A percentile compares a stretch with the other conserved stretches of the same genome.
phyloP scores from a whole-genome alignment of 73 alveolate species.

The Uronychia setigera region DNA sequence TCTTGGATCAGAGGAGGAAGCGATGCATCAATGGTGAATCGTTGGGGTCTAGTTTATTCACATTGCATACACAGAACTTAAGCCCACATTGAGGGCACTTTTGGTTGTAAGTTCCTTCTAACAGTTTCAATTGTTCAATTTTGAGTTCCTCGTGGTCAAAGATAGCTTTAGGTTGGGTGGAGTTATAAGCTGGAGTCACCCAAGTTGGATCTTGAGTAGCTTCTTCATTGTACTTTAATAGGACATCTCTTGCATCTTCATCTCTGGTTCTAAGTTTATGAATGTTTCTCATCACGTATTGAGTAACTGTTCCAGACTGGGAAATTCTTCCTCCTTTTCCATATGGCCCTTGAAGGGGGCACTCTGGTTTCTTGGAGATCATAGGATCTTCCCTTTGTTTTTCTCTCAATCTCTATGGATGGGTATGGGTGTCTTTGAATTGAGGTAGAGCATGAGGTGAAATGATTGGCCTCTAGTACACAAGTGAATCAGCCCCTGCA shows the following conservation, averaged over 20 bases:
- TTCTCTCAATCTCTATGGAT: slow-evolving; percentile 30
- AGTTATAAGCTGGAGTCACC: slow-evolving; percentile 86
- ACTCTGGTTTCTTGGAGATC: slow-evolving; percentile 56
- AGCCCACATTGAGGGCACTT: not conserved
- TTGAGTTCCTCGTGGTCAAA: slow-evolving; percentile 62
- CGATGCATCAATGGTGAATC: no score
- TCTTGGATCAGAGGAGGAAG: no score
- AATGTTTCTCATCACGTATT: slow-evolving; percentile 80
- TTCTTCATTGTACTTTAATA: slow-evolving; percentile 71
- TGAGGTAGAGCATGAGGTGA: slow-evolving; percentile 53
- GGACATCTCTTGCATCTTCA: slow-evolving; percentile 88
- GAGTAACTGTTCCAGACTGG: slow-evolving; percentile 76
- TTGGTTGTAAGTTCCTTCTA: not conserved
- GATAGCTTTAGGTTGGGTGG: slow-evolving; percentile 88
- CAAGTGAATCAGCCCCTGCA: slow-evolving; percentile 39
- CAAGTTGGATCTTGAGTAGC: slow-evolving; percentile 80
- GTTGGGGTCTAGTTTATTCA: no score
- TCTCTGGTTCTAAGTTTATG: slow-evolving; percentile 79
- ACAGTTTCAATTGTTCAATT: not conserved
- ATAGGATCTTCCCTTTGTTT: slow-evolving; percentile 51
- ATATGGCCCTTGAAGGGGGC: slow-evolving; percentile 61
- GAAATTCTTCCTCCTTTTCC: slow-evolving; percentile 73
- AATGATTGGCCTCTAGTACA: slow-evolving; percentile 39
- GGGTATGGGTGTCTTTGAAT: slow-evolving; percentile 42
- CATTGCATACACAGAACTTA: no score